These are phyloP conservation scores for Suhomyces taliae DNA, from an alignment of 1,139 yeast species.

Conservation along the genomic window DNA sequence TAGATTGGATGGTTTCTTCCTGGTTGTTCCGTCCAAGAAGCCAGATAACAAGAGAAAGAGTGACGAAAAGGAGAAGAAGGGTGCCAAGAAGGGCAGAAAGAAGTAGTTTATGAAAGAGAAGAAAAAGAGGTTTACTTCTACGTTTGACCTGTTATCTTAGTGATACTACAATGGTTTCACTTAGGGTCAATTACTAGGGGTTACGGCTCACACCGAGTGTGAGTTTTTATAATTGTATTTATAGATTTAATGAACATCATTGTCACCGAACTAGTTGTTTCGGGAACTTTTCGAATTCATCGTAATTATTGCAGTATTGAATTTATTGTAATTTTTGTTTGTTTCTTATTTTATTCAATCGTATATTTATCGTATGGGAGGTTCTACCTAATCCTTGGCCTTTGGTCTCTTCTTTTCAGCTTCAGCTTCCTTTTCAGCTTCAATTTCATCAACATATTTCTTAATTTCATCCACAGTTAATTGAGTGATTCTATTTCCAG, in stretches of 20 bases:
- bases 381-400: slow-evolving; percentile 32
- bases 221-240: not conserved
- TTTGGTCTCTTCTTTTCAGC: slow-evolving; percentile 79
- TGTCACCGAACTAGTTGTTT: too few species aligned
- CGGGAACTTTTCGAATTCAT: too few species aligned
- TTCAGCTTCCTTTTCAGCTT: slow-evolving; percentile 87
- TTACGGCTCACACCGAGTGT: too few species aligned
- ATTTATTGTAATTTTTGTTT: too few species aligned
- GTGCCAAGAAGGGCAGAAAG: slow-evolving; percentile 20
- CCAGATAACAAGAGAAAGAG: slow-evolving; percentile 24
- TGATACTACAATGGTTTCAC: too few species aligned
- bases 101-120: slow-evolving; percentile 5
- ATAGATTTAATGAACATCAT: not conserved
- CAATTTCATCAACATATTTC: slow-evolving; percentile 76
- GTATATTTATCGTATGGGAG: not conserved
- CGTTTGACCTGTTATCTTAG: too few species aligned
- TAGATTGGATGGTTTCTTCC: slow-evolving; percentile 87
- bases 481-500: slow-evolving; percentile 54
- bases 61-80: slow-evolving; percentile 18
- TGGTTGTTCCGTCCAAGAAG: slow-evolving; percentile 58
- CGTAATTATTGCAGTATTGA: too few species aligned
- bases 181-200: too few species aligned
- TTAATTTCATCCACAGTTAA: slow-evolving; percentile 74
- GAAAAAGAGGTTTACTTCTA: too few species aligned
- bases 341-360: not conserved